A percentile compares a stretch with the other conserved stretches of the same genome.
phyloP scores from a whole-genome alignment of 768 basidiomycete genomes.

The Phanerochaete carnosa region DNA sequence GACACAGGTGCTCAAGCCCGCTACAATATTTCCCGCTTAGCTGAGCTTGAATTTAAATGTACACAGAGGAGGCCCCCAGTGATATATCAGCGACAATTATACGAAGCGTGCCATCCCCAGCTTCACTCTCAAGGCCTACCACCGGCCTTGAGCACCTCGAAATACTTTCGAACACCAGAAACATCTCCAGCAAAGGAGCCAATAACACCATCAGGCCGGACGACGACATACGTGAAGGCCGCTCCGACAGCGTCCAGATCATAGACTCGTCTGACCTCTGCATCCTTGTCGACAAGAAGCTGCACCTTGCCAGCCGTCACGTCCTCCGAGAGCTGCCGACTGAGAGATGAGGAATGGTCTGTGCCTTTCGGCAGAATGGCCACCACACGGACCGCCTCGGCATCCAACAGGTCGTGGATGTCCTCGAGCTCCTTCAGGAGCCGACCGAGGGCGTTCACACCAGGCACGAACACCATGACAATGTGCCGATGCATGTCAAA shows the following conservation, averaged over 20 bases:
- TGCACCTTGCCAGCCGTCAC: neutral
- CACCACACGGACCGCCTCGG: neutral
- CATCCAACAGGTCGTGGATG: neutral
- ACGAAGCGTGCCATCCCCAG: neutral
- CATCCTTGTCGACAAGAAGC: constrained; percentile 2
- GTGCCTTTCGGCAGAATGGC: neutral
- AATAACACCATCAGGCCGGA: constrained; percentile 6
- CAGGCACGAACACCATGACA: neutral
- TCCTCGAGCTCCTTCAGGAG: neutral
- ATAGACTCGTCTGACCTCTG: neutral
- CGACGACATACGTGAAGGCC: neutral
- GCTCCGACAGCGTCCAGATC: neutral
- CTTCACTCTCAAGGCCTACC: neutral
- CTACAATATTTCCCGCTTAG: neutral
- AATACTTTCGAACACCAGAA: neutral
- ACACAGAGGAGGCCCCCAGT: neutral
- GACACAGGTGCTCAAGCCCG: neutral
- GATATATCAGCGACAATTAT: neutral
- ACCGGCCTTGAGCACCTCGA: neutral
- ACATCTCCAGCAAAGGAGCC: neutral
- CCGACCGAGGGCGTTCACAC: neutral
- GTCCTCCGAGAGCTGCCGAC: neutral
- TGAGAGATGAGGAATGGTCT: neutral
- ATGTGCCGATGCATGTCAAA: constrained; percentile 1
- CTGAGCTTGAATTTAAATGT: neutral